These are phyloP conservation scores for Didymella pomorum DNA, from an alignment of 2,329 filamentous ascomycete genomes.

Conservation along the genomic window DNA sequence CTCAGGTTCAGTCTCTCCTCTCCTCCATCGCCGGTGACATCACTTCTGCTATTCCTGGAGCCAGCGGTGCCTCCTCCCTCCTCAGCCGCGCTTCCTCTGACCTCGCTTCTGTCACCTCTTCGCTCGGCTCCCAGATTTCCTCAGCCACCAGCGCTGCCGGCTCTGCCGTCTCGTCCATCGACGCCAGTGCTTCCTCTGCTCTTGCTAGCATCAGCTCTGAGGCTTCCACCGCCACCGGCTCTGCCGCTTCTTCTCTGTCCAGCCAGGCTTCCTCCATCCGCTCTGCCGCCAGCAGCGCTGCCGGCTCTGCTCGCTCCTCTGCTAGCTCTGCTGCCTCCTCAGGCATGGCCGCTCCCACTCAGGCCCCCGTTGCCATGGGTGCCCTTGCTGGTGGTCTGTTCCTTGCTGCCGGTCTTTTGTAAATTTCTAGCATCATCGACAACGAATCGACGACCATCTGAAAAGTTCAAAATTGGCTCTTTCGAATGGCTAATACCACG, in stretches of 20 bases:
- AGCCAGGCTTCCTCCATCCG: conserved; percentile 14
- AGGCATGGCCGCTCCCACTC: conserved; percentile 32
- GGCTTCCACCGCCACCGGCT: conserved; percentile 21
- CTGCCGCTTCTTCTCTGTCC: conserved; percentile 8
- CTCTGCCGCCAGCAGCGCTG: conserved; percentile 3
- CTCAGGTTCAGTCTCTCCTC: conserved; percentile 39
- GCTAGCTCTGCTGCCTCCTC: conserved; percentile 27
- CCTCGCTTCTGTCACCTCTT: conserved; percentile 14
- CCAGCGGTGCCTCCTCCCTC: conserved; percentile 18
- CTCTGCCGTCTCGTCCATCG: conserved; percentile 26
- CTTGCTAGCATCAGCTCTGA: conserved; percentile 27
- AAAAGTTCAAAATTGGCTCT: conserved; percentile 15
- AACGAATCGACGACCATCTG: conserved; percentile 8
- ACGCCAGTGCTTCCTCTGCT: conserved; percentile 23
- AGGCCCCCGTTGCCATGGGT: conserved; percentile 42
- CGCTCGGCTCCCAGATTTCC: conserved; percentile 18
- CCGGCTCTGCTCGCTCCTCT: no score
- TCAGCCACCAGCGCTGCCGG: conserved; percentile 23
- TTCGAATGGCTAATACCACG: conserved; percentile 20
- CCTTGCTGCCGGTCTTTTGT: conserved; percentile 46
- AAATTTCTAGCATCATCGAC: conserved; percentile 17
- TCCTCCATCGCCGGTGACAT: conserved; percentile 27
- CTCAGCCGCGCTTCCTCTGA: neutral
- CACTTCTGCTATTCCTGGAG: conserved; percentile 21
- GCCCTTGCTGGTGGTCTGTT: conserved; percentile 44